Evolutionary conservation across 116 monocot genomes (phyloP).

Genomic region (Dioscorea cayenensis): DNA sequence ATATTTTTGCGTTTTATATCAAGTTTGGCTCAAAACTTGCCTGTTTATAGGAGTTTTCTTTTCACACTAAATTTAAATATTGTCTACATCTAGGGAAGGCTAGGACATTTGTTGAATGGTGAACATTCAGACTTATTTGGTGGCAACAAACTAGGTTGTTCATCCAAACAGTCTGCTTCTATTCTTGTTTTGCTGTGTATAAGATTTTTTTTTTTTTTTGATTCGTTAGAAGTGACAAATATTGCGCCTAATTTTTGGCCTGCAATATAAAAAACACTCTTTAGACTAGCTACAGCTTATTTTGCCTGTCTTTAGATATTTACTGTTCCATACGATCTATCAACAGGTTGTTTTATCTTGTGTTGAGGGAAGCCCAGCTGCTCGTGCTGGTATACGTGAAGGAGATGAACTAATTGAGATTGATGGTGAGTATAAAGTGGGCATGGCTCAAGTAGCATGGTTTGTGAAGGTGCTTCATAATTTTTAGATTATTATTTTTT

Average conservation of each 20-base stretch:
- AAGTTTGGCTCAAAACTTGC: neutral
- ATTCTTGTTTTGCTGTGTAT: neutral
- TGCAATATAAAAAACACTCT: too few relatives aligned
- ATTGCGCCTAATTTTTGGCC: neutral
- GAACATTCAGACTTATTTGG: neutral
- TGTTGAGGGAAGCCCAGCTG: constrained; percentile 89
- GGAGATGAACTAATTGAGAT: constrained; percentile 91
- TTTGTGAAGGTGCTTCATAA: neutral
- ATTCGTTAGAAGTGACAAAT: neutral
- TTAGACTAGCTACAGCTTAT: too few relatives aligned
- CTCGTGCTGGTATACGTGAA: constrained; percentile 81
- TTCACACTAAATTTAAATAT: neutral
- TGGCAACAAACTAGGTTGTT: neutral
- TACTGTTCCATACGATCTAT: neutral
- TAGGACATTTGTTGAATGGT: neutral
- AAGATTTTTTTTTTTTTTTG: neutral
- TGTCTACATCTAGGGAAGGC: neutral
- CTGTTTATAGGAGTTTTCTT: neutral
- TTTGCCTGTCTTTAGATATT: too few relatives aligned
- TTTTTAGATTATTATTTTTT: neutral
- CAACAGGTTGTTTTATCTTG: constrained; percentile 84
- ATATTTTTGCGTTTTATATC: neutral
- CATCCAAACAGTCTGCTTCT: neutral
- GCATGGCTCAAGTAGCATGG: neutral
- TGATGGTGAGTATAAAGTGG: constrained; percentile 47